Conservation (phyloP, 345 rosid genomes). For the Limnanthes douglasii region DNA sequence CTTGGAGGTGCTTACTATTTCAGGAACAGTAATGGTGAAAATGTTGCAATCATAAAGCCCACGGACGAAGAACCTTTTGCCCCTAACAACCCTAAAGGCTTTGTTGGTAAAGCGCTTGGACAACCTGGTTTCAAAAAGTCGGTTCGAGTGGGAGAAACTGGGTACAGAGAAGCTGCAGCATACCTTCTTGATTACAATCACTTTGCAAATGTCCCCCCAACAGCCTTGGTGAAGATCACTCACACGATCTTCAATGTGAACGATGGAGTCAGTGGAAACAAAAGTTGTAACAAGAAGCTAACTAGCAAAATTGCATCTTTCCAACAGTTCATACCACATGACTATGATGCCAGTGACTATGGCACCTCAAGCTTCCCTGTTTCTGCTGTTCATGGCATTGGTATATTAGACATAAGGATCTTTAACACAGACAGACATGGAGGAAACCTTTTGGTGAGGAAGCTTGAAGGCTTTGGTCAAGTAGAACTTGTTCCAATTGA, state of each 20-base stretch:
- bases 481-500: constrained; percentile 53
- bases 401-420: constrained; percentile 54
- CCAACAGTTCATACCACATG: constrained; percentile 58
- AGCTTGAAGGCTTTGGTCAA: constrained; percentile 38
- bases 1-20: constrained; percentile 57
- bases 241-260: constrained; percentile 54
- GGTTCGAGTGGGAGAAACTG: constrained; percentile 68
- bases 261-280: constrained; percentile 36
- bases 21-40: constrained; percentile 35
- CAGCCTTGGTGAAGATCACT: constrained; percentile 49
- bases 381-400: constrained; percentile 45
- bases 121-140: constrained; percentile 60
- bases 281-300: constrained; percentile 20
- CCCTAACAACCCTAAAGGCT: constrained; percentile 77
- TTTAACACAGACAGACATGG: constrained; percentile 69
- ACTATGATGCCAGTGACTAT: constrained; percentile 64
- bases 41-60: constrained; percentile 57
- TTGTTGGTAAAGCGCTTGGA: constrained; percentile 56
- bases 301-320: constrained; percentile 66
- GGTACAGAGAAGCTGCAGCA: constrained; percentile 60
- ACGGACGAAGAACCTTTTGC: constrained; percentile 82
- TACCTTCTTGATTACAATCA: constrained; percentile 51
- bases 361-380: constrained; percentile 66
- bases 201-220: constrained; percentile 62
- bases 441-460: constrained; percentile 53